phyloP scores from a whole-genome alignment of 2,329 filamentous ascomycete genomes.

The Neonectria coccinea region DNA sequence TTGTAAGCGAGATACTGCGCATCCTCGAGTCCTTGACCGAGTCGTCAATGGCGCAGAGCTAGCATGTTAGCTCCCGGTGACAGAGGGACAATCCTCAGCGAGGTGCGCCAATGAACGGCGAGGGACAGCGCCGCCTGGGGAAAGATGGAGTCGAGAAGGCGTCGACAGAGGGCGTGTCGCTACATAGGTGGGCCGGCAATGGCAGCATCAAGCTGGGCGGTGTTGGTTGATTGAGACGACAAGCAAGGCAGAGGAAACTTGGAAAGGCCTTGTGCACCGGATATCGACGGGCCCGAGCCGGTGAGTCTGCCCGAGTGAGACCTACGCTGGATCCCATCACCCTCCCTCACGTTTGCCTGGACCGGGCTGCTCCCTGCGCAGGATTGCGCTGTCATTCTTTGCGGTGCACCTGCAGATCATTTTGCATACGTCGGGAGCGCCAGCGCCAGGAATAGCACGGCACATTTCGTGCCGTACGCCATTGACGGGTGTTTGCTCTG shows the following conservation, averaged over 20 bases:
- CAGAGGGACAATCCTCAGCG: slow-evolving; percentile 2
- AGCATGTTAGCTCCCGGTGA: slow-evolving; percentile 36
- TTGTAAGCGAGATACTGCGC: slow-evolving; percentile 5
- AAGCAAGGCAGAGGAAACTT: background rate
- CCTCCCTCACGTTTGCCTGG: slow-evolving; percentile 3
- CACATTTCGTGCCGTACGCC: no score
- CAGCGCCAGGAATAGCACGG: slow-evolving; percentile 13
- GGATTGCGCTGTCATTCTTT: slow-evolving; percentile 21
- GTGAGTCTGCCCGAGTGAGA: slow-evolving; percentile 11
- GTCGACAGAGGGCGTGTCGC: slow-evolving; percentile 19
- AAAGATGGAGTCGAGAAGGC: slow-evolving; percentile 19
- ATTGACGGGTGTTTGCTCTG: background rate
- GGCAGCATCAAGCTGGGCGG: background rate
- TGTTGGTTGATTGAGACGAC: background rate
- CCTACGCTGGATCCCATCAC: slow-evolving; percentile 15
- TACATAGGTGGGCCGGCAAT: slow-evolving; percentile 25
- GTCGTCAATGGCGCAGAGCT: slow-evolving; percentile 28
- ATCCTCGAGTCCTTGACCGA: slow-evolving; percentile 6
- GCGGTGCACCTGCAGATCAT: slow-evolving; percentile 32
- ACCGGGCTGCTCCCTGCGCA: slow-evolving; percentile 1
- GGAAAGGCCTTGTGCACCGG: background rate
- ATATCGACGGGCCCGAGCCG: background rate
- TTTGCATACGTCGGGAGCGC: slow-evolving; percentile 25
- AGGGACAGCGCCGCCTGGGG: background rate
- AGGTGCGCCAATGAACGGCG: slow-evolving; percentile 18